These are phyloP conservation scores for Vaccinium macrocarpon DNA, from an alignment of 148 eudicot genomes.

Conservation along the genomic window DNA sequence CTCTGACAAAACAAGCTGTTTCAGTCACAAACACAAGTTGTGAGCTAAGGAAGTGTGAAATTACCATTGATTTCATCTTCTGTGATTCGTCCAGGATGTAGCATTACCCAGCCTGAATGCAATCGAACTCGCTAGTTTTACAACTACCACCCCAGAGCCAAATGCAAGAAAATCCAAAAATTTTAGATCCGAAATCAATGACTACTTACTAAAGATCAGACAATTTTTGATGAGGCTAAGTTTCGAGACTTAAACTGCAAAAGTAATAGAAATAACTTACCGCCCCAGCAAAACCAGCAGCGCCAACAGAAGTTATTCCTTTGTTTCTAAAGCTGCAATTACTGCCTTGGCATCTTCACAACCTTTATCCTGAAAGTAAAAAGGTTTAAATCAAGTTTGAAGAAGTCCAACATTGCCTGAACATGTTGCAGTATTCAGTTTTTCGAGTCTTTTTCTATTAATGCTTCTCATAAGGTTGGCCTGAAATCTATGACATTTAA, in stretches of 20 bases:
- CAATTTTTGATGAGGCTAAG: neutral
- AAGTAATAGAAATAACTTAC: slow-evolving; percentile 13
- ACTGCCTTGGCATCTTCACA: slow-evolving; percentile 37
- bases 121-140: slow-evolving; percentile 27
- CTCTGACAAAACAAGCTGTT: slow-evolving; percentile 25
- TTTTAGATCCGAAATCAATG: neutral
- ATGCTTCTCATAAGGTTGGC: neutral
- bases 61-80: slow-evolving; percentile 45
- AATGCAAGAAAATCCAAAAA: slow-evolving; percentile 1
- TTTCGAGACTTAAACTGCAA: neutral
- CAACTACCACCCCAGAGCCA: slow-evolving; percentile 37
- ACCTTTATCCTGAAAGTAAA: slow-evolving; percentile 32
- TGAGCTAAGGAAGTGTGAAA: neutral
- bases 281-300: slow-evolving; percentile 50
- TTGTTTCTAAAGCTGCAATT: slow-evolving; percentile 26
- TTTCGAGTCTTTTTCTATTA: neutral
- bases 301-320: slow-evolving; percentile 33
- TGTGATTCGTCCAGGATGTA: slow-evolving; percentile 44
- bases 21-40: neutral
- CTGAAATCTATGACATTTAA: neutral
- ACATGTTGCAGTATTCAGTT: neutral
- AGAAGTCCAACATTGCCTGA: neutral
- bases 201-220: neutral
- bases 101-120: slow-evolving; percentile 42
- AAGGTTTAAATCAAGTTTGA: neutral